phyloP scores from a whole-genome alignment of 805 yeast genomes.

The Dipodascopsis uninucleata region DNA sequence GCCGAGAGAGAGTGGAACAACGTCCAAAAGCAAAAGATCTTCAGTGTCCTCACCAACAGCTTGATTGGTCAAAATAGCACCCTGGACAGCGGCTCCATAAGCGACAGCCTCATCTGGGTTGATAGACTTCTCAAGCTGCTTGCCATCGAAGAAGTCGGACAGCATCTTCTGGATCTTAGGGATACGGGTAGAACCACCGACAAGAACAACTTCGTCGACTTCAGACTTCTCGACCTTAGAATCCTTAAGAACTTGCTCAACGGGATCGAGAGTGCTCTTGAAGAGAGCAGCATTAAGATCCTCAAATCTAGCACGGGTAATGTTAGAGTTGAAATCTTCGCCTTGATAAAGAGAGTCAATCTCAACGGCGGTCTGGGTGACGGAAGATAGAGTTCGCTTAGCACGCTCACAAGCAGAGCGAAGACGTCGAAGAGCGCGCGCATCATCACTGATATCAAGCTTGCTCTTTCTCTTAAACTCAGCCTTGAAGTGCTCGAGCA shows the following conservation, averaged over 20 bases:
- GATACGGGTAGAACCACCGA: conserved; percentile 99
- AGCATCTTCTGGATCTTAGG: conserved; percentile 95
- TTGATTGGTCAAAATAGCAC: conserved; percentile 95
- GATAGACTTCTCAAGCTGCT: conserved; percentile 92
- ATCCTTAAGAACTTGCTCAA: conserved; percentile 91
- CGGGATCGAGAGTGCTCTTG: conserved; percentile 92
- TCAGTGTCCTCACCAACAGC: conserved; percentile 87
- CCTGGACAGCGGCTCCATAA: conserved; percentile 99
- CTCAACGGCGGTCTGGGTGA: conserved; percentile 93
- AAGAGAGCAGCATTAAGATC: conserved; percentile 88
- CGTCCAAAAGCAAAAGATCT: conserved; percentile 93
- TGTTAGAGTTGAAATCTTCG: conserved; percentile 88
- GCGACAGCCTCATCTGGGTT: conserved; percentile 99
- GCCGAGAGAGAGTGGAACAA: conserved; percentile 97
- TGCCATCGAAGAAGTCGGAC: conserved; percentile 93
- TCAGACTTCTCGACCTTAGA: conserved; percentile 77
- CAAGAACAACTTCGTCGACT: conserved; percentile 92
- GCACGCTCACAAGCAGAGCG: conserved; percentile 99
- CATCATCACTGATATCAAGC: conserved; percentile 81
- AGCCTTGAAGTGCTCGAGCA: conserved; percentile 85
- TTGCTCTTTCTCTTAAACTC: conserved; percentile 96
- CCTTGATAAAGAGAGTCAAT: conserved; percentile 94
- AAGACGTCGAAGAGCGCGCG: conserved; percentile 96
- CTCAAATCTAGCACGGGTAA: conserved; percentile 98
- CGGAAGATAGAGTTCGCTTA: conserved; percentile 95